Percentiles rank a stretch among this genome's conserved stretches.
These are phyloP conservation scores for Plasmodium knowlesi DNA, from an alignment of 169 alveolate genomes.

Conservation along the genomic window DNA sequence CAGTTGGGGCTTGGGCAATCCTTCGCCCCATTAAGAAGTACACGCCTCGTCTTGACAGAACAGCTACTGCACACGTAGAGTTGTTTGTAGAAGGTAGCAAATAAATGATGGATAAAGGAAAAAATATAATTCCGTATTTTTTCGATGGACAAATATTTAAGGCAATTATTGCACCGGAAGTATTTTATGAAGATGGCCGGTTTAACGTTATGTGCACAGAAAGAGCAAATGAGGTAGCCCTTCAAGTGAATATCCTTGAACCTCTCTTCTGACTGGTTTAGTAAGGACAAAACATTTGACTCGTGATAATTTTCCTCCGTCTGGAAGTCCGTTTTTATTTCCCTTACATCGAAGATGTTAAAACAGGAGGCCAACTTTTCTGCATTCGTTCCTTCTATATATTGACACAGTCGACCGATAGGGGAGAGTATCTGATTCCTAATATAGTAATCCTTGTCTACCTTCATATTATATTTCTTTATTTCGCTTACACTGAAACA, in stretches of 20 bases:
- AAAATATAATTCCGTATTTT: constrained; percentile 59
- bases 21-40: constrained; percentile 53
- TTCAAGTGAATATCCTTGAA: constrained; percentile 60
- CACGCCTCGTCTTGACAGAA: constrained; percentile 74
- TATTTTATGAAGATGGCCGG: constrained; percentile 67
- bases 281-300: constrained; percentile 56
- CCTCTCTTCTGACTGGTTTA: constrained; percentile 65
- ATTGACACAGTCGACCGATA: constrained; percentile 90
- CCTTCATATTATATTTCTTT: constrained; percentile 80
- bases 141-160: constrained; percentile 17
- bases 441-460: constrained; percentile 93
- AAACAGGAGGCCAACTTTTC: constrained; percentile 79
- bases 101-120: constrained; percentile 37
- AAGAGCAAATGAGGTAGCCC: constrained; percentile 49
- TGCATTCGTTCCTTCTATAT: constrained; percentile 91
- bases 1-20: constrained; percentile 79
- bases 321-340: constrained; percentile 58
- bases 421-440: constrained; percentile 95
- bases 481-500: constrained; percentile 93
- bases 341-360: constrained; percentile 53
- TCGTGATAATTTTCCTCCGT: constrained; percentile 41
- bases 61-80: constrained; percentile 47
- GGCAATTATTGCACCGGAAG: constrained; percentile 60
- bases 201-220: constrained; percentile 44
- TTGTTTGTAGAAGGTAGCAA: constrained; percentile 58